Conservation (phyloP, 306 rosid genomes). For the Ziziphus jujuba region DNA sequence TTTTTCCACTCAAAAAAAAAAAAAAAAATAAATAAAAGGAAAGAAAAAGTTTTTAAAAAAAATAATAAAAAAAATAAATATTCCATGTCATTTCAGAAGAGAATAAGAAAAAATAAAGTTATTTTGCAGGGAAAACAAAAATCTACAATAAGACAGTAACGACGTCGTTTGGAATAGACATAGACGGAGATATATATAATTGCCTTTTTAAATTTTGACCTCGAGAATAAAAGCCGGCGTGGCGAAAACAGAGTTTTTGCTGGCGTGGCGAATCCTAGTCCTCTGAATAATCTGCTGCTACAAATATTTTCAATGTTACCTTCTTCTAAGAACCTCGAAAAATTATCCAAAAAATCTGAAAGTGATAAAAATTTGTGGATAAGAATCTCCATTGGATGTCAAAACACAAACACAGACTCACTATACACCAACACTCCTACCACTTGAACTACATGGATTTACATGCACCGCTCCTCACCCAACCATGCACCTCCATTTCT, state of each 20-base stretch:
- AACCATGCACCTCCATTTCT: constrained; percentile 32
- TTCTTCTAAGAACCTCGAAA: constrained; percentile 41
- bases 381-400: constrained; percentile 62
- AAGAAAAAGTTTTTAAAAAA: no score
- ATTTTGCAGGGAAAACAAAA: no score
- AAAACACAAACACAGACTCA: constrained; percentile 49
- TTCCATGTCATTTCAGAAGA: no score
- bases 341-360: constrained; percentile 42
- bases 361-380: constrained; percentile 72
- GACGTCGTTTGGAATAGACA: no score
- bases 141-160: no score
- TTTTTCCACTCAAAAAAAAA: no score
- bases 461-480: constrained; percentile 34
- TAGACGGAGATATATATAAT: no score
- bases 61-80: no score
- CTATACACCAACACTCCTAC: constrained; percentile 19
- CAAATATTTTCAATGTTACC: constrained; percentile 21
- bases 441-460: constrained; percentile 7
- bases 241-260: constrained; percentile 32
- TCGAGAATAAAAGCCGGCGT: constrained; percentile 35
- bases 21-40: no score
- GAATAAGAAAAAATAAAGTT: no score
- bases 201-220: constrained; percentile 10
- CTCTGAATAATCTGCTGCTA: no score
- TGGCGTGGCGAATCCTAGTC: no score